Conservation (phyloP, 2,329 filamentous ascomycete genomes). For the Talaromyces rugulosus region DNA sequence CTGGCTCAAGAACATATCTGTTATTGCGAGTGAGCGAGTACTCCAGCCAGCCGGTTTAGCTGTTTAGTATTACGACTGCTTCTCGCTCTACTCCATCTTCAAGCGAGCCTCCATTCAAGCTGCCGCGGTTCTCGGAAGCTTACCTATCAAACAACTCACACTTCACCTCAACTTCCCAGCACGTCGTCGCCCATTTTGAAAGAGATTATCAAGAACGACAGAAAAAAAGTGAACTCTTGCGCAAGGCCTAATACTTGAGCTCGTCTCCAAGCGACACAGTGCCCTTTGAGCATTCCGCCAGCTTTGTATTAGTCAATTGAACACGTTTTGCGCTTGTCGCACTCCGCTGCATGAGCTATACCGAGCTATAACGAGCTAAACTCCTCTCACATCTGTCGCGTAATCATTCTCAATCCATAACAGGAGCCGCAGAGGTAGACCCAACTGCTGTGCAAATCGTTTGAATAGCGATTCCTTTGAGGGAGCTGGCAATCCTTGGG, state of each 20-base stretch:
- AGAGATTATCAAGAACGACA: not conserved
- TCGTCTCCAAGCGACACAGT: not conserved
- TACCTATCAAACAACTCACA: not conserved
- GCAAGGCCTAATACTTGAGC: not conserved
- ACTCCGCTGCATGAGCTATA: not conserved
- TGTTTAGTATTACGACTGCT: not conserved
- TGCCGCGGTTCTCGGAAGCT: not conserved
- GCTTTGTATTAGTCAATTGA: not conserved
- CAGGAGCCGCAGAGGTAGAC: not conserved
- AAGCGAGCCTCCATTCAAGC: not conserved
- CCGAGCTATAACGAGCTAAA: not conserved
- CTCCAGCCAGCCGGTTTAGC: not conserved
- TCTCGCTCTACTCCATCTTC: not conserved
- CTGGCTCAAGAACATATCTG: no score
- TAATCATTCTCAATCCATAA: not conserved
- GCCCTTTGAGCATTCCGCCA: not conserved
- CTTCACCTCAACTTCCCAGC: not conserved
- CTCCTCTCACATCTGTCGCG: not conserved
- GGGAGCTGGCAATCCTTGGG: constrained; percentile 28
- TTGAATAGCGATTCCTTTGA: not conserved
- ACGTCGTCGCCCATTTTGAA: not conserved
- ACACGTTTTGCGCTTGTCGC: not conserved
- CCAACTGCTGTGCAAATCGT: not conserved
- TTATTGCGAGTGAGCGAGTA: not conserved
- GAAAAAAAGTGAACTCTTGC: not conserved